Base-by-base conservation (phyloP, 106 monocot genomes). In the Platanthera guangdongensis region DNA sequence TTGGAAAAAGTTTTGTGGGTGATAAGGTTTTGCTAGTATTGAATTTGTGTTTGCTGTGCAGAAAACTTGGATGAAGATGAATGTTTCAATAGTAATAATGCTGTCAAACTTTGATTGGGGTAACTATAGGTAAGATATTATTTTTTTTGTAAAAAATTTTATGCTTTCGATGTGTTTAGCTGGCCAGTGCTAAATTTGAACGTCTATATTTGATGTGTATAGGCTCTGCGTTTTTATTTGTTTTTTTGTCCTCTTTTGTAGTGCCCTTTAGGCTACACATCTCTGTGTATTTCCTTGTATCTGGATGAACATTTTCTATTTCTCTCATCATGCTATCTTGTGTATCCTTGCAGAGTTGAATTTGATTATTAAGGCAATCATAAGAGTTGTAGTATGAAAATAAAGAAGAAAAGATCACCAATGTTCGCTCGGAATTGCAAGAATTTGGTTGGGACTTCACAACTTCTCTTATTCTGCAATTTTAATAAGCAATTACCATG, bases 41-140 rank as follows among this genome's bases (percentile, higher is more conserved):
- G 65, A 32, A 65, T 30, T 4, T 39, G 39, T 53, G 14, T 47
- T 9, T 72, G 50, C 18, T 21, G 9, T n/a, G 75, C 75, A 69
- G 74, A 47, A 3, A 75, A 55, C 45, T 16, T 75, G 68, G 80
- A 81, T 54, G 55, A 25, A 50, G 75, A 70, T 19, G 74, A 45
- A 50, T 68, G 80, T 47, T 48, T 48, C 9, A 48, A 15, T 8
- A 16, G 5, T 47, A 48, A 48, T 48, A 48, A 25, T 48, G 47
- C 13, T 47, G 16, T 15, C 47, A 48, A 48, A 48, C 70, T 70
- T 3, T 70, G 70, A 70, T 47, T n/a, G 5, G 48, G 70, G 4
- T 65, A 12, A 30, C 9, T 65, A 32, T 30, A 65, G 65, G 65
- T 4, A 30, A 32, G 4, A 3, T 65, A 10, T 13, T 65, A 1